Evolutionary conservation across 2,329 filamentous ascomycete genomes (phyloP), one percentile per base, ranked within the genome.

Genomic region (Tolypocladium nubicola): DNA sequence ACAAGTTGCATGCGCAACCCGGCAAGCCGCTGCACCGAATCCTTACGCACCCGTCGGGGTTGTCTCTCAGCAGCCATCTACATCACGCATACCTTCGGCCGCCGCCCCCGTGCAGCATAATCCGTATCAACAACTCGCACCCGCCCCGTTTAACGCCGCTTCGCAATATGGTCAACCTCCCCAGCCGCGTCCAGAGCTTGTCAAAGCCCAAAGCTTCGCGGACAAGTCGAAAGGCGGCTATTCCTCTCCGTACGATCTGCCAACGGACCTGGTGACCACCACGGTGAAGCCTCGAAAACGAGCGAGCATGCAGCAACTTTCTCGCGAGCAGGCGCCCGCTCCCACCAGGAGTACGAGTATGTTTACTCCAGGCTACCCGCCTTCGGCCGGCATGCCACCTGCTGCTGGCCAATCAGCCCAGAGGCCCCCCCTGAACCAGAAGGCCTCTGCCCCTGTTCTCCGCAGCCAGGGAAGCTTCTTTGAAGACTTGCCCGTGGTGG

Each of bases 221-320:
- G 88, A 93, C 70, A 95, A 95, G 71, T 77, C 90, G 3, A 97
- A 96, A 72, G 89, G 89, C 57, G 92, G 93, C 9, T 99, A 99
- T 69, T 82, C 87, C 53, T 97, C 93, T 23, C 94, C 94, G 0
- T 99, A 97, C 66, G 95, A 99, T 73, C 78, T 99, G 23, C 94
- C 94, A 4, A 89, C 94, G 73, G 93, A 97, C 56, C 81, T 99
- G 37, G 63, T 74, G 41, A 66, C 61, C 33, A 68, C 64, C 6
- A 60, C 66, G 19, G 82, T 88, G 35, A 88, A 87, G 63, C 84
- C 87, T 66, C 79, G 85, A 70, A 86, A 88, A 75, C 78, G 86
- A 55, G 70, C 76, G 7, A 84, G 81, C 65, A 77, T 81, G 65
- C 82, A 83, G 58, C 81, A 82, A 56, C 72, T 80, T 49, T 74